phyloP scores from a whole-genome alignment of 2,329 filamentous ascomycete genomes.

The Zasmidium angulare region DNA sequence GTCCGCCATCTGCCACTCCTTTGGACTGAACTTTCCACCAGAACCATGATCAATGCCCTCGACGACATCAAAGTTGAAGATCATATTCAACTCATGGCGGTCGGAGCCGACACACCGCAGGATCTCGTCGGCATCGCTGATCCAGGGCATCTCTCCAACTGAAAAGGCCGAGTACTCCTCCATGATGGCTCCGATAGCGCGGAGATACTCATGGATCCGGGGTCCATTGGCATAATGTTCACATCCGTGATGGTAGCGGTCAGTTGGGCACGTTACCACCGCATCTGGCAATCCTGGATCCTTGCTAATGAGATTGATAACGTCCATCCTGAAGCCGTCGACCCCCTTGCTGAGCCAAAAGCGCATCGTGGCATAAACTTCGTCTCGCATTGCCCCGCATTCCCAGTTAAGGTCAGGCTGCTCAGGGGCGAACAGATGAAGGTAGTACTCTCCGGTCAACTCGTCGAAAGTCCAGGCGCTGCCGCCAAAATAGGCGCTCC shows the following conservation, averaged over 20 bases:
- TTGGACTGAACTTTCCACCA: conserved; percentile 47
- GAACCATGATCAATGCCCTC: conserved; percentile 49
- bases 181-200: conserved; percentile 44
- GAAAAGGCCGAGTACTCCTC: conserved; percentile 50
- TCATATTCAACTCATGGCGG: conserved; percentile 64
- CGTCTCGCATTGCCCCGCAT: conserved; percentile 42
- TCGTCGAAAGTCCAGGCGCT: conserved; percentile 48
- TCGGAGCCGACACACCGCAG: conserved; percentile 47
- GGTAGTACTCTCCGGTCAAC: conserved; percentile 46
- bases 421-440: conserved; percentile 45
- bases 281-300: conserved; percentile 43
- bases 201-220: conserved; percentile 47
- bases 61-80: conserved; percentile 68
- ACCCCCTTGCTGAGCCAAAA: conserved; percentile 46
- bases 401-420: conserved; percentile 52
- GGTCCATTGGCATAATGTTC: conserved; percentile 32
- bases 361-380: conserved; percentile 43
- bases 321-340: conserved; percentile 49
- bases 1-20: conserved; percentile 43
- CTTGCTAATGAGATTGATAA: conserved; percentile 50
- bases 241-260: conserved; percentile 7
- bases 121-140: conserved; percentile 38
- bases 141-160: conserved; percentile 49
- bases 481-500: conserved; percentile 38
- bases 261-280: conserved; percentile 33